A percentile compares a stretch with the other conserved stretches of the same genome.
phyloP scores from a whole-genome alignment of 176 grass and related monocot species.

The Triticum aestivum region DNA sequence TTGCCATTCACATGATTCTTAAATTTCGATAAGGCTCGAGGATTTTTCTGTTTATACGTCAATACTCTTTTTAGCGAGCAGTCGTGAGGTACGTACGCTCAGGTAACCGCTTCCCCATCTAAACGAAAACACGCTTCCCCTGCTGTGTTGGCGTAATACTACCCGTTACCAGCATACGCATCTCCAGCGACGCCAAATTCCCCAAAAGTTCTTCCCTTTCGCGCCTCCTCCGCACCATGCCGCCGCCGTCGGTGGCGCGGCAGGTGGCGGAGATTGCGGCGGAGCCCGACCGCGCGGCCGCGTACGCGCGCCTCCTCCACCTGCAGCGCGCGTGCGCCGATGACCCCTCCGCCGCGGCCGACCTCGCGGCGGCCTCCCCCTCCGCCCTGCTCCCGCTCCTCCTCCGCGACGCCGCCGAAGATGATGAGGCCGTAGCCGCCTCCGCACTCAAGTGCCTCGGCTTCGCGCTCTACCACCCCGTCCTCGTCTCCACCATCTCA shows the following conservation, averaged over 20 bases:
- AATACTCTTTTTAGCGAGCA: too few relatives aligned
- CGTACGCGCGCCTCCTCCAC: conserved; percentile 56
- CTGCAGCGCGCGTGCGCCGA: conserved; percentile 57
- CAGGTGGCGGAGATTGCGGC: conserved; percentile 52
- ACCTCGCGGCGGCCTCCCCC: conserved; percentile 48
- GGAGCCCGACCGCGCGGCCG: conserved; percentile 40
- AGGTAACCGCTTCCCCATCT: too few relatives aligned
- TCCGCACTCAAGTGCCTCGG: conserved; percentile 78
- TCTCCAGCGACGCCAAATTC: not conserved
- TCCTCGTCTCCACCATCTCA: conserved; percentile 56
- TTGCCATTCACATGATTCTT: too few relatives aligned
- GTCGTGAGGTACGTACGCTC: too few relatives aligned
- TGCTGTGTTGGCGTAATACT: not conserved
- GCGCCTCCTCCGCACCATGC: conserved; percentile 10
- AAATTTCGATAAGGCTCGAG: too few relatives aligned
- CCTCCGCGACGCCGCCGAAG: conserved; percentile 32
- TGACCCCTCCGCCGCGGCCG: conserved; percentile 46
- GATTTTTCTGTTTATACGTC: too few relatives aligned
- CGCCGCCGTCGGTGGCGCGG: conserved; percentile 27
- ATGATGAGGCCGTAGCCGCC: conserved; percentile 43
- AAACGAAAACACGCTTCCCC: not conserved
- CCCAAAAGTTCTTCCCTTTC: conserved; percentile 2
- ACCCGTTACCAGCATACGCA: not conserved
- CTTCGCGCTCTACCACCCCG: conserved; percentile 79
- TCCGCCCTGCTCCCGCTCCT: conserved; percentile 53